Conservation (phyloP, 805 yeast species). For the Teunomyces lycoperdinae region DNA sequence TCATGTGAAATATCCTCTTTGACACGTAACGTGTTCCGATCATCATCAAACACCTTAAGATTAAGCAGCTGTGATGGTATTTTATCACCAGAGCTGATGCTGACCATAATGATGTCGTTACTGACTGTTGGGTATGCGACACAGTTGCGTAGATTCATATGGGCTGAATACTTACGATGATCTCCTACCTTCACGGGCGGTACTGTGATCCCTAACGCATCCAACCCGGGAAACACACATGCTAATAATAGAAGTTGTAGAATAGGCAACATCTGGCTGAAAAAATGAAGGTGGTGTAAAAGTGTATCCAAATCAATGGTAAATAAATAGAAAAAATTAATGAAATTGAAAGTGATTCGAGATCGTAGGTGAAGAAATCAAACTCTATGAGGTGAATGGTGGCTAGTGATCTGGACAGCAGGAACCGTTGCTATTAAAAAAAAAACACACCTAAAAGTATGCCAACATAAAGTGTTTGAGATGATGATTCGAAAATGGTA, state of each 20-base stretch:
- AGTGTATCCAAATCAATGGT: background rate
- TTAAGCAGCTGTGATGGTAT: conserved; percentile 33
- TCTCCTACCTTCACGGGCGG: conserved; percentile 35
- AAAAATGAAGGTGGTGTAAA: background rate
- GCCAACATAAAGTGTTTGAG: background rate
- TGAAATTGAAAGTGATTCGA: background rate
- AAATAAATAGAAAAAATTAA: background rate
- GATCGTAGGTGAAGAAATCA: background rate
- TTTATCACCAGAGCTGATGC: conserved; percentile 28
- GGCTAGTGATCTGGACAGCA: background rate
- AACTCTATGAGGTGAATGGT: background rate
- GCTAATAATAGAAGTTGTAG: background rate
- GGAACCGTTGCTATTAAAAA: background rate
- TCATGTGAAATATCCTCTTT: conserved; percentile 30
- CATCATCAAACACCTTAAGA: conserved; percentile 36
- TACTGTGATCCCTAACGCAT: conserved; percentile 32
- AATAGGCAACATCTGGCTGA: background rate
- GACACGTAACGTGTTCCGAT: conserved; percentile 32
- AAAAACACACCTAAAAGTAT: background rate
- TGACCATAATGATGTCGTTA: conserved; percentile 37
- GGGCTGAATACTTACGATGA: conserved; percentile 24
- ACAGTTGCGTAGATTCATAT: conserved; percentile 32
- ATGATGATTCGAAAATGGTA: background rate
- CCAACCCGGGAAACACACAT: background rate
- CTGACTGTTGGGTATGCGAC: conserved; percentile 33